Evolutionary conservation across 352 stramenopile species (phyloP), one percentile per base, ranked within the genome.

Genomic region (Peronospora destructor): DNA sequence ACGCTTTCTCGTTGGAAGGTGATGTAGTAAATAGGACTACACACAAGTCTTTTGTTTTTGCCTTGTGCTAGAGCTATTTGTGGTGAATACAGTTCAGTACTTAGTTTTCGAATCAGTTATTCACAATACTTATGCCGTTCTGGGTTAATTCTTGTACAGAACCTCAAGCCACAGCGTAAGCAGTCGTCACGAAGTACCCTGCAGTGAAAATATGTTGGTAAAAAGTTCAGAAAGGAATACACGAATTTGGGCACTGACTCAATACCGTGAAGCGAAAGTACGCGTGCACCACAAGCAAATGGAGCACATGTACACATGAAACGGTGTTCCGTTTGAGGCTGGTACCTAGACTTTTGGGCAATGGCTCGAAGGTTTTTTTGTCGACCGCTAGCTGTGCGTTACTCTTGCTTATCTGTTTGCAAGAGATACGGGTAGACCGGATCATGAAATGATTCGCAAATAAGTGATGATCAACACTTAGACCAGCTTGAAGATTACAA

Each of bases 241-340:
- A 88, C 72, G n/a, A 82, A 73, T 16, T 62, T 74, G 28, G 76
- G 81, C 53, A 89, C 76, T 3, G 61, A 83, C 25, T 71, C 71
- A 4, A 69, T 29, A 59, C 74, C 2, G 81, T 38, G 63, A 76
- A 38, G 19, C 90, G 81, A 78, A 91, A 91, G 59, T 89, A 91
- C 66, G 66, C 74, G 36, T 91, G 81, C 59, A 72, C 81, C 2
- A 72, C 78, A 37, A 71, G 72, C 37, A 79, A 81, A 47, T 82
- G 76, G 17, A 78, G 81, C 58, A 83, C n/a, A n/a, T n/a, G n/a
- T n/a, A n/a, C n/a, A n/a, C n/a, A n/a, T n/a, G n/a, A 41, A 91
- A 91, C 26, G 78, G 80, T 43, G 78, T 90, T 13, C 78, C 77
- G 2, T 81, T 87, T 37, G 67, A 84, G 19, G 77, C 78, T 11